A percentile compares a stretch with the other conserved stretches of the same genome.
phyloP scores from a whole-genome alignment of 202 grass and related monocot species.

The Schoenoplectus triqueter region DNA sequence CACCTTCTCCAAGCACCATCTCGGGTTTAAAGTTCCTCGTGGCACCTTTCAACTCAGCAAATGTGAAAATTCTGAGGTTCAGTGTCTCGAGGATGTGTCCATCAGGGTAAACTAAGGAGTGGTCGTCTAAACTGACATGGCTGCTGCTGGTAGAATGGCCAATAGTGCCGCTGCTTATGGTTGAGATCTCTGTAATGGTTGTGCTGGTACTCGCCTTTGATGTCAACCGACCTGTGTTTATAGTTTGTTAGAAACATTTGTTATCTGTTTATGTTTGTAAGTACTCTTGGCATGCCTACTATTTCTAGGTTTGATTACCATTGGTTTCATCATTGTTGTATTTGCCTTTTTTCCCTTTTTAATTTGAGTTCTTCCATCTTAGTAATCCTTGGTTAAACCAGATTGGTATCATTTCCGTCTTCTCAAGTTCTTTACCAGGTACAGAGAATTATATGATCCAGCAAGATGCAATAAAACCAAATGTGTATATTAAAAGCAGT shows the following conservation, averaged over 20 bases:
- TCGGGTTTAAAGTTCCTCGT: conserved; percentile 70
- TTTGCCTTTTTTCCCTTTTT: background rate
- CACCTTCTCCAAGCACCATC: conserved; percentile 72
- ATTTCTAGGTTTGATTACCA: background rate
- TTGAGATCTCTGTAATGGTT: conserved; percentile 57
- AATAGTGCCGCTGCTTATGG: conserved; percentile 59
- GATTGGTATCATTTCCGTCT: background rate
- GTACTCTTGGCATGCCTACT: background rate
- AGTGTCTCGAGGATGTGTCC: conserved; percentile 68
- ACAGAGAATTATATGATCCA: background rate
- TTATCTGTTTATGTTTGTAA: background rate
- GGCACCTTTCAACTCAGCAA: conserved; percentile 63
- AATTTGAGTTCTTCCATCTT: conserved; percentile 2
- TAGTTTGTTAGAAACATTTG: background rate
- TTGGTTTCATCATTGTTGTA: background rate
- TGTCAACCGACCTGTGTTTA: conserved; percentile 52
- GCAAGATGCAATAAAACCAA: background rate
- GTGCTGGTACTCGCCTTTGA: conserved; percentile 60
- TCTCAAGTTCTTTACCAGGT: background rate
- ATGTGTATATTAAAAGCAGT: background rate
- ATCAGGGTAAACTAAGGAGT: conserved; percentile 32
- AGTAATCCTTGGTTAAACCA: background rate
- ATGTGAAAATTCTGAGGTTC: conserved; percentile 66
- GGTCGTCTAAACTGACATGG: conserved; percentile 38
- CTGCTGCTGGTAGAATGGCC: conserved; percentile 63